A percentile compares a stretch with the other conserved stretches of the same genome.
Conservation (phyloP, 768 basidiomycete species). For the Agaricus subrufescens region DNA sequence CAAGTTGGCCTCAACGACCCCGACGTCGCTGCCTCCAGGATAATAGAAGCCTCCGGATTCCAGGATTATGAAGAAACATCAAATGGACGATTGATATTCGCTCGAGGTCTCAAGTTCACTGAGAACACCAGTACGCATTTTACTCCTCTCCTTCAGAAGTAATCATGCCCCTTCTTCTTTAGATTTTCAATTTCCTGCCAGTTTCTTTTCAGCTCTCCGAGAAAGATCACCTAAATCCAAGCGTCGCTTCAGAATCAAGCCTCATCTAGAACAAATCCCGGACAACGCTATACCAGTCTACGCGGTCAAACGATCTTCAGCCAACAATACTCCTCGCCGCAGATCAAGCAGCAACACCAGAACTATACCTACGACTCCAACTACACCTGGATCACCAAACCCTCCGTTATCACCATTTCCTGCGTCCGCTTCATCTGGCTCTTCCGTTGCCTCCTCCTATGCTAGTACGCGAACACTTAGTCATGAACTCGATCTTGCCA, state of each 20-base stretch:
- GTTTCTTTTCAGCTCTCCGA: background rate
- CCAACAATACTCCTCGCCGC: background rate
- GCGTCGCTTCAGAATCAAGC: background rate
- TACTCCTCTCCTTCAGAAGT: background rate
- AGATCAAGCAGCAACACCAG: background rate
- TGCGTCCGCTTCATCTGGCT: background rate
- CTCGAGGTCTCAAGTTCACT: background rate
- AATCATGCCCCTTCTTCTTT: background rate
- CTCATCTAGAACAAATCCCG: background rate
- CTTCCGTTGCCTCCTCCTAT: background rate
- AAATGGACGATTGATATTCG: background rate
- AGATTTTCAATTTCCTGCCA: conserved; percentile 1
- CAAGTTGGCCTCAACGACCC: background rate
- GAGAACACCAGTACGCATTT: background rate
- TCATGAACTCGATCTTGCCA: background rate
- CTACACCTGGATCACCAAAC: background rate
- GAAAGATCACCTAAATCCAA: background rate
- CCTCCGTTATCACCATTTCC: background rate
- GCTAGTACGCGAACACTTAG: background rate
- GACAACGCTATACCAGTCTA: background rate
- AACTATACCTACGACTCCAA: background rate
- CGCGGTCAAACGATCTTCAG: background rate
- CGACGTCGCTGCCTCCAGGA: background rate
- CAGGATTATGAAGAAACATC: background rate
- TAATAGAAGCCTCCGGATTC: background rate